Evolutionary conservation across 1,284 basidiomycete genomes (phyloP).

Genomic region (Hemileia vastatrix): DNA sequence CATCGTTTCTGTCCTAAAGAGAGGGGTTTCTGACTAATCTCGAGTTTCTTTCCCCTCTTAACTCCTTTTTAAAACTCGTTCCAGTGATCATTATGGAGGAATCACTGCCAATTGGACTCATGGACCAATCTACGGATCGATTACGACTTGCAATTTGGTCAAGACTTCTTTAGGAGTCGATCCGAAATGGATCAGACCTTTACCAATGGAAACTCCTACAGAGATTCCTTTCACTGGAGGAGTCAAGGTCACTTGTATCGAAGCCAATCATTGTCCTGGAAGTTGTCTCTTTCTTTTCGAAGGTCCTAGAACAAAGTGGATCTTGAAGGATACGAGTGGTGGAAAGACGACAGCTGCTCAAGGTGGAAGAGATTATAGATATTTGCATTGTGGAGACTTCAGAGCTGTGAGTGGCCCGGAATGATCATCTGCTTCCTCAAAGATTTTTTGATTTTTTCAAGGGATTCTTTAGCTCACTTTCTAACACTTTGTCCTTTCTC

Average conservation of each 20-base stretch:
- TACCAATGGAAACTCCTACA: no score
- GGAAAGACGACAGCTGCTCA: no score
- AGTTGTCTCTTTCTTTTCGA: constrained; percentile 19
- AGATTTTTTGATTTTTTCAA: neutral
- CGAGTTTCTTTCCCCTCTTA: no score
- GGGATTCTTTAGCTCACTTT: neutral
- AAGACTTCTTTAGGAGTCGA: no score
- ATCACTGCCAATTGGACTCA: constrained; percentile 8
- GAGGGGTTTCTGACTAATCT: no score
- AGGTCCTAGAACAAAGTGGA: constrained; percentile 2
- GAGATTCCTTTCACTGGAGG: neutral
- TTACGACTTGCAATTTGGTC: constrained; percentile 13
- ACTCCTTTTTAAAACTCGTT: no score
- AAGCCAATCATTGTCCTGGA: constrained; percentile 22
- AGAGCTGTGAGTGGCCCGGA: no score
- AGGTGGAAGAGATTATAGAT: constrained; percentile 1
- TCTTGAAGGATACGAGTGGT: no score
- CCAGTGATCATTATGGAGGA: constrained; percentile 21
- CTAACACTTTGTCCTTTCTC: neutral
- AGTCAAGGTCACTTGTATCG: constrained; percentile 13
- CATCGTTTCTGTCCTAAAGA: neutral
- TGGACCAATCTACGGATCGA: constrained; percentile 14
- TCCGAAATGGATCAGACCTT: no score
- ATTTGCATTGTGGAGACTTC: constrained; percentile 23
- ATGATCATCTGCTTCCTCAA: no score